Evolutionary conservation across 2,329 filamentous ascomycete genomes (phyloP).

Genomic region (Teratosphaeria destructans): DNA sequence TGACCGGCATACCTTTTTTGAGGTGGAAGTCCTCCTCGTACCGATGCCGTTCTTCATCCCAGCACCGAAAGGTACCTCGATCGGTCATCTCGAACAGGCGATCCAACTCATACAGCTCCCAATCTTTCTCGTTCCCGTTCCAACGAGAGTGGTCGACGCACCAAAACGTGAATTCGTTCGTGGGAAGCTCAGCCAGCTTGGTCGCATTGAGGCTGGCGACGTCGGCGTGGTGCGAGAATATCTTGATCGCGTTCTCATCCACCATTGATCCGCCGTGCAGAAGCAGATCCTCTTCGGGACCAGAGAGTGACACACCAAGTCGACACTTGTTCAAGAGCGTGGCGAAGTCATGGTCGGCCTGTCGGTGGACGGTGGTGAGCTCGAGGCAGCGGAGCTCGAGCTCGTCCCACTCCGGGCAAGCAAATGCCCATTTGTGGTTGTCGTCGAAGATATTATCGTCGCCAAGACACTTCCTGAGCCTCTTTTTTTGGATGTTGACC

Average conservation of each 20-base stretch:
- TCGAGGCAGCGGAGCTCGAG: slow-evolving; percentile 44
- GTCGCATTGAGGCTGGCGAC: neutral
- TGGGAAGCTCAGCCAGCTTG: neutral
- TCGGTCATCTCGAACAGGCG: neutral
- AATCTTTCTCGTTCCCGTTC: neutral
- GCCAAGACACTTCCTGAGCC: slow-evolving; percentile 22
- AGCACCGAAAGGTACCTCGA: neutral
- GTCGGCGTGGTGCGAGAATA: neutral
- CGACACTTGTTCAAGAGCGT: slow-evolving; percentile 45
- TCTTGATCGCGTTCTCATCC: neutral
- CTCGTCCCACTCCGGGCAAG: slow-evolving; percentile 43
- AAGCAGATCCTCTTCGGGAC: slow-evolving; percentile 26
- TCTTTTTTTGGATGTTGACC: neutral
- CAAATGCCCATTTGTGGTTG: slow-evolving; percentile 52
- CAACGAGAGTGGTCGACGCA: neutral
- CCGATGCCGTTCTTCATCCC: slow-evolving; percentile 27
- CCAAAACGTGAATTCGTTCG: neutral
- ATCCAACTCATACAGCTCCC: neutral
- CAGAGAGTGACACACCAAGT: slow-evolving; percentile 33
- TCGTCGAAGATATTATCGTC: slow-evolving; percentile 17
- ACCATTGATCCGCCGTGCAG: slow-evolving; percentile 20
- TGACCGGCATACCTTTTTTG: slow-evolving; percentile 43
- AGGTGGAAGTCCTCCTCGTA: slow-evolving; percentile 37
- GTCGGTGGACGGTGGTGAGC: slow-evolving; percentile 46
- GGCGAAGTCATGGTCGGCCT: slow-evolving; percentile 45